Evolutionary conservation across 2,329 filamentous ascomycete species (phyloP).

Genomic region (Epichloe festucae): DNA sequence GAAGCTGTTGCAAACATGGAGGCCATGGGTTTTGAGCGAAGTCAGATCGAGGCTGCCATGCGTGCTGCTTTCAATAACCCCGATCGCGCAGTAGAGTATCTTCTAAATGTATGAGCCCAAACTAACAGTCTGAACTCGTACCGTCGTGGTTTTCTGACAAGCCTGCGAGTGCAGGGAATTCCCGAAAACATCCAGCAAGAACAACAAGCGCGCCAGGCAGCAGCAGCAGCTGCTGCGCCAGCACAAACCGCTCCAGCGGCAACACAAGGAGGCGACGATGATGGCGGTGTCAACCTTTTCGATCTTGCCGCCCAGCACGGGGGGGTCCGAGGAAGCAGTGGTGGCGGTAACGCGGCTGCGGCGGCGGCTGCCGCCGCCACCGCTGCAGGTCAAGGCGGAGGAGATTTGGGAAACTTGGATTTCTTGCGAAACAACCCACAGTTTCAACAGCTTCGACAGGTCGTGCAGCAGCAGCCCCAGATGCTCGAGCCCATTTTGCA

Average conservation of each 20-base stretch:
- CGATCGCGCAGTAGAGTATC: slow-evolving; percentile 92
- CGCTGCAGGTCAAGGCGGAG: slow-evolving; percentile 35
- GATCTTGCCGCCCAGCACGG: slow-evolving; percentile 74
- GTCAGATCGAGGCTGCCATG: slow-evolving; percentile 86
- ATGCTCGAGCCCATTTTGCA: slow-evolving; percentile 98
- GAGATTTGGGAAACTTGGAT: slow-evolving; percentile 66
- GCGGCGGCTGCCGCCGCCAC: slow-evolving; percentile 37
- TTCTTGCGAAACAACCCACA: slow-evolving; percentile 92
- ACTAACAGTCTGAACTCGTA: not conserved
- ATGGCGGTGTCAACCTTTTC: slow-evolving; percentile 74
- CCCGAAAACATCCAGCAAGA: slow-evolving; percentile 71
- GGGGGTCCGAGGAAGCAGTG: slow-evolving; percentile 31
- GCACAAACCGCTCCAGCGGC: slow-evolving; percentile 12
- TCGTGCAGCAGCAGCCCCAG: slow-evolving; percentile 93
- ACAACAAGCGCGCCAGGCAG: slow-evolving; percentile 37
- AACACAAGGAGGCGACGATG: slow-evolving; percentile 38
- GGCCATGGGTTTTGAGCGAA: slow-evolving; percentile 85
- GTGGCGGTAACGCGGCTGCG: slow-evolving; percentile 25
- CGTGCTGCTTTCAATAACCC: slow-evolving; percentile 95
- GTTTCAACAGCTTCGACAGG: slow-evolving; percentile 93
- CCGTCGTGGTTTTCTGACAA: not conserved
- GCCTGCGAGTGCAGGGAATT: slow-evolving; percentile 53
- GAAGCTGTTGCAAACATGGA: slow-evolving; percentile 87
- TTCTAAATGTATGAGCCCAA: slow-evolving; percentile 56
- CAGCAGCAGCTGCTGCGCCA: slow-evolving; percentile 29